These are phyloP conservation scores for Aspergillus terreus DNA, from an alignment of 2,329 filamentous ascomycete genomes.

Conservation along the genomic window DNA sequence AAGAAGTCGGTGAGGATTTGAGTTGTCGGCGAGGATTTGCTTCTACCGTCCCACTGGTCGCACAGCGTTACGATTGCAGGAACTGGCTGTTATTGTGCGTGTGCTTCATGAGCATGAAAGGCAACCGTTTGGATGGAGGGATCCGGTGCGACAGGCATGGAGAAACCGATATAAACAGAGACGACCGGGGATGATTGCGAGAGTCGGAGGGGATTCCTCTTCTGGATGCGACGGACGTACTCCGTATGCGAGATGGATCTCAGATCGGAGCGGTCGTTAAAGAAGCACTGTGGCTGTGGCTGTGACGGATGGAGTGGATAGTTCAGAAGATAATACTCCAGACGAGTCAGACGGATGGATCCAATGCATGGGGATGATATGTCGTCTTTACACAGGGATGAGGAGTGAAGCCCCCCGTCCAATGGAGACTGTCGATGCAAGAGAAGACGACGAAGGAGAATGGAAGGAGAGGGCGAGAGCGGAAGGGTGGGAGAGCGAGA, in stretches of 20 bases:
- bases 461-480: neutral
- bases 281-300: too few relatives aligned
- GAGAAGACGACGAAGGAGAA: neutral
- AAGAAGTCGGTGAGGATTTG: conserved; percentile 20
- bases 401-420: too few relatives aligned
- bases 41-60: conserved; percentile 9
- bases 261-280: neutral
- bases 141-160: neutral
- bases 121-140: neutral
- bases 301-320: too few relatives aligned
- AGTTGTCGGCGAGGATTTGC: conserved; percentile 10
- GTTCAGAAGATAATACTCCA: too few relatives aligned
- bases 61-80: conserved; percentile 3
- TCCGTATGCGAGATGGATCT: neutral
- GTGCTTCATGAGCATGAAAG: neutral
- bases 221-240: neutral
- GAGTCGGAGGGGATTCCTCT: neutral
- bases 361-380: neutral
- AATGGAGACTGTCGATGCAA: neutral
- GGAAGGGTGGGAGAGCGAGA: neutral
- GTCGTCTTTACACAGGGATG: neutral
- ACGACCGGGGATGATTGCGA: neutral
- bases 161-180: neutral
- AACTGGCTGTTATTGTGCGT: neutral
- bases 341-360: too few relatives aligned